Conservation (phyloP, 2,329 filamentous ascomycete genomes). For the Fusarium sororula region DNA sequence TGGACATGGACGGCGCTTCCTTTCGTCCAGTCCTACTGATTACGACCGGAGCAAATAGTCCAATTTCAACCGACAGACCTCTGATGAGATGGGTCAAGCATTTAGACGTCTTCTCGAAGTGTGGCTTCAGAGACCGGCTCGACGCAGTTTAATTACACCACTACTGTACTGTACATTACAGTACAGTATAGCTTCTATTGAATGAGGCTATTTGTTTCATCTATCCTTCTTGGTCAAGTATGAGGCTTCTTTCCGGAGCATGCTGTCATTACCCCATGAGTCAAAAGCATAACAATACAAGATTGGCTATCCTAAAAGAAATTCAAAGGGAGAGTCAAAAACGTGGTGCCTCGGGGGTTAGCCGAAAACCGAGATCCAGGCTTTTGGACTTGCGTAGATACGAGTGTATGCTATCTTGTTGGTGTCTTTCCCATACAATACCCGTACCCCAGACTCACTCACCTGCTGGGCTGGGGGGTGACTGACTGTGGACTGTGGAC, state of each 20-base stretch:
- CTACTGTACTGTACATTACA: not conserved
- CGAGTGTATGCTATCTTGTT: not conserved
- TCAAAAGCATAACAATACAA: conserved; percentile 6
- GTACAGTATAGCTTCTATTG: not conserved
- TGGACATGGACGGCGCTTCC: not conserved
- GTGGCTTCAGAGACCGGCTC: not conserved
- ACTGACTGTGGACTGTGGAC: conserved; percentile 16
- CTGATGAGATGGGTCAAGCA: not conserved
- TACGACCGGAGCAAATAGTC: conserved; percentile 19
- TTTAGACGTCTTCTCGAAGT: not conserved
- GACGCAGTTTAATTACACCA: not conserved
- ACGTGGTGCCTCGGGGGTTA: conserved; percentile 33
- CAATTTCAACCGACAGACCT: not conserved
- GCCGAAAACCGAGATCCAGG: conserved; percentile 30
- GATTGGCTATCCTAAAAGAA: not conserved
- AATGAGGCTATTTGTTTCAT: not conserved
- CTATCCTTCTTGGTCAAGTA: not conserved
- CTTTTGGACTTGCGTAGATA: not conserved
- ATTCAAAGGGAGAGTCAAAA: not conserved
- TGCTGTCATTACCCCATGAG: not conserved
- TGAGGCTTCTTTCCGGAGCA: not conserved
- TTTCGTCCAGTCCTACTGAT: conserved; percentile 1
- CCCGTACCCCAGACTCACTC: conserved; percentile 32
- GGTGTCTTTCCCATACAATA: not conserved
- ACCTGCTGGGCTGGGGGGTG: not conserved